Percentiles rank a stretch among this genome's conserved stretches.
Evolutionary conservation across 2,329 filamentous ascomycete genomes (phyloP).

Genomic region (Eutypa lata): DNA sequence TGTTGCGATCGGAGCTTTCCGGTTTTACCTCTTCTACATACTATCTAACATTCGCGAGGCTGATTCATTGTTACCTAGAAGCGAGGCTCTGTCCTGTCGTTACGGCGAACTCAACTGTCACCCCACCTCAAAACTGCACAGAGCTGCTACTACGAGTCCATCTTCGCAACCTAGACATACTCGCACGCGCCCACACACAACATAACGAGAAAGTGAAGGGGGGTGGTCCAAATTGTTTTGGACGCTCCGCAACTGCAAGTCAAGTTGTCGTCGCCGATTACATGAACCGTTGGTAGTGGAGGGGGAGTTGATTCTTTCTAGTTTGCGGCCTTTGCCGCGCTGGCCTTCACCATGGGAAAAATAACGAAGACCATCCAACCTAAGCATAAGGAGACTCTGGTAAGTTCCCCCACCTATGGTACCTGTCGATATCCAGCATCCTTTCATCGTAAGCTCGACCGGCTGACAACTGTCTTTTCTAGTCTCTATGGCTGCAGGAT

Average conservation of each 20-base stretch:
- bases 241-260: slow-evolving; percentile 23
- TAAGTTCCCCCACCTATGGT: slow-evolving; percentile 35
- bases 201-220: slow-evolving; percentile 11
- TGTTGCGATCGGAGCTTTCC: neutral
- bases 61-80: neutral
- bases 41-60: neutral
- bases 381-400: slow-evolving; percentile 66
- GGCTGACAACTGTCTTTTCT: slow-evolving; percentile 13
- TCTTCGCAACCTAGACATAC: neutral
- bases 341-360: slow-evolving; percentile 61
- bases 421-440: neutral
- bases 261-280: slow-evolving; percentile 41
- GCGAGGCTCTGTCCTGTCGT: neutral
- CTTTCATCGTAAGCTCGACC: slow-evolving; percentile 6
- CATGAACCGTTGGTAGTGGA: slow-evolving; percentile 48
- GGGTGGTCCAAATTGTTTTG: slow-evolving; percentile 26
- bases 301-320: slow-evolving; percentile 46
- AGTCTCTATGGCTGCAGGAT: slow-evolving; percentile 85
- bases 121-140: neutral
- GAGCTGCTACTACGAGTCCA: neutral
- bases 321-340: slow-evolving; percentile 57
- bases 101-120: neutral
- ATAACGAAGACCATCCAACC: slow-evolving; percentile 65
- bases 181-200: neutral
- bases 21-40: too few species aligned